A percentile compares a stretch with the other conserved stretches of the same genome.
Evolutionary conservation across 345 rosid species (phyloP).

Genomic region (Sisymbrium irio): DNA sequence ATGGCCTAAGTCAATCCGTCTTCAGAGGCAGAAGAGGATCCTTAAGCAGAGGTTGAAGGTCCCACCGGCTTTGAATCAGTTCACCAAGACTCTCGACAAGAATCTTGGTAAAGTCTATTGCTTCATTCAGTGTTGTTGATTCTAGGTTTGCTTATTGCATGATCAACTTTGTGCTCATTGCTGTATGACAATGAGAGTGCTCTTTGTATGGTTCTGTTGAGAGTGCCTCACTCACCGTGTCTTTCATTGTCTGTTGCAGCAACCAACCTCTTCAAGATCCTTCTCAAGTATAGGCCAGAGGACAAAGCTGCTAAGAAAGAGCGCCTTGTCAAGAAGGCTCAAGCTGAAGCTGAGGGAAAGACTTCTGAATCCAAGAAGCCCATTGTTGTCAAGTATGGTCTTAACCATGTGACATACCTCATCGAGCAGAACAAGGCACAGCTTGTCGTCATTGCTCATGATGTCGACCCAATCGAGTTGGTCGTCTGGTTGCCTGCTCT

Average conservation of each 20-base stretch:
- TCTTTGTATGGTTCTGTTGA: not conserved
- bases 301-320: slow-evolving; percentile 74
- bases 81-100: slow-evolving; percentile 92
- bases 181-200: not conserved
- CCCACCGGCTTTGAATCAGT: slow-evolving; percentile 82
- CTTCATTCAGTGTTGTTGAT: not conserved
- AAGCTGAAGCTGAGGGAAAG: slow-evolving; percentile 70
- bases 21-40: slow-evolving; percentile 80
- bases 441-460: slow-evolving; percentile 77
- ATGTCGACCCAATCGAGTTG: slow-evolving; percentile 83
- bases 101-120: slow-evolving; percentile 49
- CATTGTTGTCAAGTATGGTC: slow-evolving; percentile 66
- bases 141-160: not conserved
- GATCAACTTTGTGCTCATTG: not conserved
- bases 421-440: slow-evolving; percentile 83
- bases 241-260: slow-evolving; percentile 37
- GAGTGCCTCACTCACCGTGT: not conserved
- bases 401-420: slow-evolving; percentile 72
- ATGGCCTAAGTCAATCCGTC: slow-evolving; percentile 68
- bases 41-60: slow-evolving; percentile 85
- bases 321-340: slow-evolving; percentile 59
- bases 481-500: slow-evolving; percentile 88
- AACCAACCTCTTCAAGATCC: slow-evolving; percentile 54
- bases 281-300: slow-evolving; percentile 67
- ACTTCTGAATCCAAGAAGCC: slow-evolving; percentile 65